phyloP scores from a whole-genome alignment of 768 basidiomycete species.

The Boletus rex-veris region DNA sequence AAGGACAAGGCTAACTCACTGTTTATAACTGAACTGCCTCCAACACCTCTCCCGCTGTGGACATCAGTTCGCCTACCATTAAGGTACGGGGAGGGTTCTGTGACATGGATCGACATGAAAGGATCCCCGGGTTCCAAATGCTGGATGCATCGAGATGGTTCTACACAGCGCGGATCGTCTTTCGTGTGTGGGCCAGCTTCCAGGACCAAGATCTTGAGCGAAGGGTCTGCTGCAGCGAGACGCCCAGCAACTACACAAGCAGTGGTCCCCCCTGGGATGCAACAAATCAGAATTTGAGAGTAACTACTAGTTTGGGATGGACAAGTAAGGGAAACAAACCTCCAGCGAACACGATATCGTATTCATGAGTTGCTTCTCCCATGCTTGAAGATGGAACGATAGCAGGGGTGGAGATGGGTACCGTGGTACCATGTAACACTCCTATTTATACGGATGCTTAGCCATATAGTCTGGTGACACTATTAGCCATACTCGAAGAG shows the following conservation, averaged over 20 bases:
- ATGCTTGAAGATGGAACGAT: too few relatives aligned
- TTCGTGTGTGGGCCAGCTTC: conserved; percentile 28
- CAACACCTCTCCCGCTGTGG: conserved; percentile 14
- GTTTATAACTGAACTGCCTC: neutral
- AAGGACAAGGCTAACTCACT: neutral
- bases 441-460: too few relatives aligned
- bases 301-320: neutral
- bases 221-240: conserved; percentile 25
- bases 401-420: too few relatives aligned
- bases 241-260: conserved; percentile 33
- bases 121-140: conserved; percentile 16
- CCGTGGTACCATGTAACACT: too few relatives aligned
- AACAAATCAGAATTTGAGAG: neutral
- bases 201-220: conserved; percentile 26
- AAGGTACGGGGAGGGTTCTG: conserved; percentile 17
- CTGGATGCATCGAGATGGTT: conserved; percentile 21
- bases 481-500: conserved; percentile 5
- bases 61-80: conserved; percentile 14
- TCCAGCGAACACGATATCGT: conserved; percentile 57
- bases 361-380: conserved; percentile 11
- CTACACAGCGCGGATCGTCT: conserved; percentile 18
- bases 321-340: conserved; percentile 32
- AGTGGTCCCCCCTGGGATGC: conserved; percentile 32
- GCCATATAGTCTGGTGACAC: neutral
- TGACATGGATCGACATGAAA: conserved; percentile 14